Base-by-base conservation (phyloP, 805 yeast genomes). In the Candida taoyuanica region DNA sequence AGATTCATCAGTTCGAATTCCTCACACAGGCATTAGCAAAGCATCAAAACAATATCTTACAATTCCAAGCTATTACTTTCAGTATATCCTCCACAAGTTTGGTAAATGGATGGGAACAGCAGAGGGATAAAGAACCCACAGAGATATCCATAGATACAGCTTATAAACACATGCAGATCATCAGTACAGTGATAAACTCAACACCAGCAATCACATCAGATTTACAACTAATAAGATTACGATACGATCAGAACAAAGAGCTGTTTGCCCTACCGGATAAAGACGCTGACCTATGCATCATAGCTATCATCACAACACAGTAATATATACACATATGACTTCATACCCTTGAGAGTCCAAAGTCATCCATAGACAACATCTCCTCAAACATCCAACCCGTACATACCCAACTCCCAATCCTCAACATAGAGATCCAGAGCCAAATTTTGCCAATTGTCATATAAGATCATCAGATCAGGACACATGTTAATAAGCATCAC, bases 41-140 rank as follows among this genome's bases (percentile, higher is more conserved):
- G 7, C 24, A 7, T 11, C 24, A 21, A 21, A 21, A 21, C 11
- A 25, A 25, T 6, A 14, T 25, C 7, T 9, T 25, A 14, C 15
- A 37, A 2, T 26, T 43, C 18, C 28, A 36, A 14, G 30, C 39
- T 6, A 26, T 44, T 15, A 42, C 43, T 14, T 40, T 17, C 26
- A 16, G 28, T 3, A 7, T 36, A 3, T 23, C 38, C 5, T 19
- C 37, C 5, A 17, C 24, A 11, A 36, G 38, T 7, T 40, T 44
- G 15, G 37, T 44, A 23, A 37, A 40, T 14, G 48, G 48, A 13
- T 44, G 48, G 48, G 15, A 14, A 5, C 43, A 43, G 17, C 34
- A 37, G 15, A 29, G 20, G 4, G 40, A 40, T 6, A 29, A 33
- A 7, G 36, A n/a, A n/a, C n/a, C 28, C 13, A n/a, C 15, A 9